phyloP scores from a whole-genome alignment of 2,329 filamentous ascomycete species.

The Venturiaceae sp. region DNA sequence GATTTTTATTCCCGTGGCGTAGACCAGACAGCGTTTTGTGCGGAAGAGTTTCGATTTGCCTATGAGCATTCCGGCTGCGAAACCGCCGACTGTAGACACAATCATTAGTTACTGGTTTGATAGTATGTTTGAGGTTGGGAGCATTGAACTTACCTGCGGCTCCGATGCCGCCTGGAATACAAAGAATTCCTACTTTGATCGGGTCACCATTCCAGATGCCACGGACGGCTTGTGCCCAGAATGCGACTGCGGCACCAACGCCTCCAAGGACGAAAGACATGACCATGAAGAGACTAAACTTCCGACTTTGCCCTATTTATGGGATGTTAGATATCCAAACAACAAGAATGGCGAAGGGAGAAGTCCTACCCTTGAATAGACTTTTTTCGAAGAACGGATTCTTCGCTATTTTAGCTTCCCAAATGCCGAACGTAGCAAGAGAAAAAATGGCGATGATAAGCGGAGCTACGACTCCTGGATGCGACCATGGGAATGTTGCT shows the following conservation, averaged over 20 bases:
- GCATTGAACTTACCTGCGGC: conserved; percentile 1
- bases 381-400: conserved; percentile 4
- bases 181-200: conserved; percentile 8
- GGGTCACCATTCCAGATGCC: conserved; percentile 2
- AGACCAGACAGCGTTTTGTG: conserved; percentile 3
- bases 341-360: not conserved
- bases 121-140: not conserved
- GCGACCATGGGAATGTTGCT: not conserved
- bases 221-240: conserved; percentile 1
- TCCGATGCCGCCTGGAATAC: conserved; percentile 7
- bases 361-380: conserved; percentile 4
- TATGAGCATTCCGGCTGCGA: conserved; percentile 8
- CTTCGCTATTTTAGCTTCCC: conserved; percentile 5
- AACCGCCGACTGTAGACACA: conserved; percentile 6
- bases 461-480: not conserved
- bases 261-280: not conserved
- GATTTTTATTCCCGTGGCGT: not conserved
- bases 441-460: not conserved
- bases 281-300: not conserved
- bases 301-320: not conserved
- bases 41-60: not conserved
- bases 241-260: not conserved
- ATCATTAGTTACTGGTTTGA: not conserved
- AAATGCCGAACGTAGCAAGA: not conserved
- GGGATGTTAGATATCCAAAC: not conserved